These are phyloP conservation scores for Plasmodium fragile DNA, from an alignment of 169 alveolate genomes.

Conservation along the genomic window DNA sequence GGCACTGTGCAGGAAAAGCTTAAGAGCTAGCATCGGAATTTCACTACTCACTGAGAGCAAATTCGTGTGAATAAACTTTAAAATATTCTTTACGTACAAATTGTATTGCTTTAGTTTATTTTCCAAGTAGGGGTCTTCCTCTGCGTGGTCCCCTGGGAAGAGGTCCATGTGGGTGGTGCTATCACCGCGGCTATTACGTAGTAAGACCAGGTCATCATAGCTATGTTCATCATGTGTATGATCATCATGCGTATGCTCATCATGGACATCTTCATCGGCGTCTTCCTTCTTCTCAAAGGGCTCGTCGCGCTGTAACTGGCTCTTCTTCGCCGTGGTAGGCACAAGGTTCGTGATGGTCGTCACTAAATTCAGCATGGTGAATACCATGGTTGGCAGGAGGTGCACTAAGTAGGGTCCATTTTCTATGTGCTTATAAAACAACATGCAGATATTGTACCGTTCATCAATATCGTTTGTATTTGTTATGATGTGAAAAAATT, in stretches of 20 bases:
- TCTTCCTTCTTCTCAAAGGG: neutral
- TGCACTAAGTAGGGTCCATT: constrained; percentile 22
- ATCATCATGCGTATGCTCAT: neutral
- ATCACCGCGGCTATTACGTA: neutral
- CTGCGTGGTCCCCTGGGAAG: neutral
- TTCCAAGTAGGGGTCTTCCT: neutral
- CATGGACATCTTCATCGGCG: neutral
- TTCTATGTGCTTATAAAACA: constrained; percentile 47
- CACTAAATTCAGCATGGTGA: constrained; percentile 19
- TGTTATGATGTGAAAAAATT: constrained; percentile 68
- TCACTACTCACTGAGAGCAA: constrained; percentile 34
- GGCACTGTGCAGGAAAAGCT: constrained; percentile 77
- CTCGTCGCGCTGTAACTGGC: neutral
- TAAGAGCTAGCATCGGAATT: constrained; percentile 62
- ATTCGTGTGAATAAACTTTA: constrained; percentile 50
- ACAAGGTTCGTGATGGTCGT: constrained; percentile 12
- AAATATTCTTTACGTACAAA: constrained; percentile 24
- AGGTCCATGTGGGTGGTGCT: neutral
- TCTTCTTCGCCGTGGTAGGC: too few species aligned
- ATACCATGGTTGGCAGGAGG: constrained; percentile 30
- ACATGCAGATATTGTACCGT: constrained; percentile 31
- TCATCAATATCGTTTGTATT: constrained; percentile 39
- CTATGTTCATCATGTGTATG: neutral
- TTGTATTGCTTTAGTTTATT: constrained; percentile 35
- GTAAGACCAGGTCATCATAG: neutral